These are phyloP conservation scores for Pleurotus sapidus DNA, from an alignment of 768 basidiomycete genomes.

Conservation along the genomic window DNA sequence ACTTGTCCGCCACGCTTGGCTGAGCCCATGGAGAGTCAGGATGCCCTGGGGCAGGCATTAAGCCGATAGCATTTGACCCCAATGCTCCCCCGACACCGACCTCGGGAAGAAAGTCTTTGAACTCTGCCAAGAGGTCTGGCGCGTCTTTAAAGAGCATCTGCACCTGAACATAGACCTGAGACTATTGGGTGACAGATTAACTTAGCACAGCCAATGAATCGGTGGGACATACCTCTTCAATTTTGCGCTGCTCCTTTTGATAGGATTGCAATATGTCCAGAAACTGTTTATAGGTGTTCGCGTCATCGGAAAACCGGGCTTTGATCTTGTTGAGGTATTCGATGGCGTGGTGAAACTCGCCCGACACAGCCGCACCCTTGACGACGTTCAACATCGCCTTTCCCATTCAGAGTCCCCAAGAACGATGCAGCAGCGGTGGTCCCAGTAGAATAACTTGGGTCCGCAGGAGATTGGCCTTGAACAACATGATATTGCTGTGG, in stretches of 20 bases:
- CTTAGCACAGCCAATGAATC: slow-evolving; percentile 6
- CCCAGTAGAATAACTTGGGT: slow-evolving; percentile 45
- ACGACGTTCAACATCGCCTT: slow-evolving; percentile 30
- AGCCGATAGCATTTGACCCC: slow-evolving; percentile 31
- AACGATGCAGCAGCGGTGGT: slow-evolving; percentile 64
- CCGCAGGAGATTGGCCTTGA: slow-evolving; percentile 31
- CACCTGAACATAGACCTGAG: slow-evolving; percentile 80
- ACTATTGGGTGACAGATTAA: slow-evolving; percentile 30
- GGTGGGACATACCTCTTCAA: slow-evolving; percentile 60
- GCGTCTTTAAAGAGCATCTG: slow-evolving; percentile 79
- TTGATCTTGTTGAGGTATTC: slow-evolving; percentile 99
- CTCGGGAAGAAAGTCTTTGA: slow-evolving; percentile 80
- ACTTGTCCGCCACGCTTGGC: slow-evolving; percentile 33
- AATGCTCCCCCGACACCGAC: slow-evolving; percentile 40
- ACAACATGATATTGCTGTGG: slow-evolving; percentile 43
- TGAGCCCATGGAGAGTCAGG: slow-evolving; percentile 37
- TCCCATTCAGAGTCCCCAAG: slow-evolving; percentile 54
- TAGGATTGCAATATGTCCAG: slow-evolving; percentile 86
- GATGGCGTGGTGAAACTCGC: slow-evolving; percentile 92
- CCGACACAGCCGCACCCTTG: slow-evolving; percentile 50
- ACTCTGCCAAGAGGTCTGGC: slow-evolving; percentile 75
- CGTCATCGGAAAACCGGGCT: slow-evolving; percentile 80
- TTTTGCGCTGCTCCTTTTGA: slow-evolving; percentile 76
- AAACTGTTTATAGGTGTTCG: slow-evolving; percentile 91
- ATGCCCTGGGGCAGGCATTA: slow-evolving; percentile 38